A percentile compares a stretch with the other conserved stretches of the same genome.
Evolutionary conservation across 331 rosid species (phyloP).

Genomic region (Telfairia occidentalis): DNA sequence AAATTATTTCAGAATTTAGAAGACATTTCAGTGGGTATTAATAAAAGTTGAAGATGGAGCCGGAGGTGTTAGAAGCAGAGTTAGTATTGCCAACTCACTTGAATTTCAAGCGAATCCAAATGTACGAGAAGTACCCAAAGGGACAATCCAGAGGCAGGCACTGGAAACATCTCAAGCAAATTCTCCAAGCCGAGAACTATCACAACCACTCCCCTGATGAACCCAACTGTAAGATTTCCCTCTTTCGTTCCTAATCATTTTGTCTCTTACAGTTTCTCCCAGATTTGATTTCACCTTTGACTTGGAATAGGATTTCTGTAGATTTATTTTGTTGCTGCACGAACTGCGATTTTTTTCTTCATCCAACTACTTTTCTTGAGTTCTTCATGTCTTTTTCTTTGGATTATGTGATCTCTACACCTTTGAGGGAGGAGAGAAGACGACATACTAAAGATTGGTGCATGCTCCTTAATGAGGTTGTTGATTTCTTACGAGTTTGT

Average conservation of each 20-base stretch:
- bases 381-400: not conserved
- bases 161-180: slow-evolving; percentile 96
- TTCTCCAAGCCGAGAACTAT: slow-evolving; percentile 83
- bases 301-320: not conserved
- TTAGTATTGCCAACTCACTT: slow-evolving; percentile 67
- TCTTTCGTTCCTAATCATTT: not conserved
- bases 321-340: not conserved
- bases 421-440: too few relatives aligned
- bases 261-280: not conserved
- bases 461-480: too few relatives aligned
- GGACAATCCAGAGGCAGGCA: slow-evolving; percentile 94
- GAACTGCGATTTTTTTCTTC: not conserved
- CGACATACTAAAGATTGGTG: too few relatives aligned
- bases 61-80: slow-evolving; percentile 74
- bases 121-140: slow-evolving; percentile 85
- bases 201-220: slow-evolving; percentile 63
- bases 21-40: not conserved
- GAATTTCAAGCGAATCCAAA: slow-evolving; percentile 74
- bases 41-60: slow-evolving; percentile 39
- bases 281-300: not conserved
- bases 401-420: too few relatives aligned
- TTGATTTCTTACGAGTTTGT: too few relatives aligned
- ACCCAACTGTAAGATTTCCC: slow-evolving; percentile 53
- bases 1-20: not conserved
- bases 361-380: too few relatives aligned